Base-by-base conservation (phyloP, 805 yeast genomes). In the Cyberlindnera galapagoensis region DNA sequence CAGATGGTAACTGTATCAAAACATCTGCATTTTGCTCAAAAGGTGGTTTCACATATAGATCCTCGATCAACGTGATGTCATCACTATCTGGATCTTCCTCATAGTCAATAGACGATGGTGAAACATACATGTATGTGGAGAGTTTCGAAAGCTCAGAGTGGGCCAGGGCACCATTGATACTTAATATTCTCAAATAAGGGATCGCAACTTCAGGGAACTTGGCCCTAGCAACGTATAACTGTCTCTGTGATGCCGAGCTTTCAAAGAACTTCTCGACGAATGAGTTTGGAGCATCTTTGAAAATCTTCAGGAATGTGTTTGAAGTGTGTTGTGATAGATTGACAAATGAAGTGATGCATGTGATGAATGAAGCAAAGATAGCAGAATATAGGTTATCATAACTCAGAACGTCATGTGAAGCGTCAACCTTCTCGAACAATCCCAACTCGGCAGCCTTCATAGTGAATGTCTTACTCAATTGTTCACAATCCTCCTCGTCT, bases 131-230 rank as follows among this genome's bases (percentile, higher is more conserved):
- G 49, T 74, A 86, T 0, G 94, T 74, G 26, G 63, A 62, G 46
- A 87, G 54, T 13, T 65, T 62, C 10, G 64, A 57, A 42, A 87
- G 62, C 40, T 80, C 83, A 34, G 69, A 71, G 36, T 70, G 62
- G 0, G 94, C 92, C 47, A 79, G 71, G 23, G 70, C 71, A 1
- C 80, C 76, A 44, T 82, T 81, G 18, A 76, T 68, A 8, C 79
- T 62, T 10, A 79, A 63, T 9, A 85, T 44, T 33, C 74, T 67
- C 24, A 86, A 55, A 36, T 78, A 76, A 1, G 90, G 78, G 2
- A 67, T 53, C 12, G 84, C 53, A 2, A 75, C 57, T 21, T 67
- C 63, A 7, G 97, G 97, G 39, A 84, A 70, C 48, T 88, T 86
- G 1, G 92, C 80, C 39, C 79, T 67, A 1, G 84, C 59, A 18